Evolutionary conservation across 495 filamentous ascomycete genomes (phyloP).

Genomic region (Hypoxylon cercidicola): DNA sequence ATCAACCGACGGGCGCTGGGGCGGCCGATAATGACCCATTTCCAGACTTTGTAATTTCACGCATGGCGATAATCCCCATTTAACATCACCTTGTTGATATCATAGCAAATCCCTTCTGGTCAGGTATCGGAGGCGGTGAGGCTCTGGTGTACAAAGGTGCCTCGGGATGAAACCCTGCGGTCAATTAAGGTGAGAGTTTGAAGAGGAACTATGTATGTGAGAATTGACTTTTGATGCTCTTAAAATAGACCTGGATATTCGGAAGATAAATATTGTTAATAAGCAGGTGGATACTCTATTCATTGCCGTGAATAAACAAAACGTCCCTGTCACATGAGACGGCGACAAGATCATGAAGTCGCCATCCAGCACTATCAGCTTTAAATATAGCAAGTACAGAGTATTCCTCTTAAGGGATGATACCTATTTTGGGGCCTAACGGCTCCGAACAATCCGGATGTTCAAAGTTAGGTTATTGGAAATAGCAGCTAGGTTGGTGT

Average conservation of each 20-base stretch:
- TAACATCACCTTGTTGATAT: constrained; percentile 2
- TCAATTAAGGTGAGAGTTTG: background rate
- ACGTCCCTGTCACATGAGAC: background rate
- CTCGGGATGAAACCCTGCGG: background rate
- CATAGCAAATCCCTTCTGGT: background rate
- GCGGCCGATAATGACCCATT: constrained; percentile 11
- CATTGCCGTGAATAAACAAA: background rate
- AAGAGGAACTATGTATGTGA: no score
- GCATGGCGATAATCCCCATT: constrained; percentile 20
- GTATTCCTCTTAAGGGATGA: constrained; percentile 15
- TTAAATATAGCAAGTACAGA: constrained; percentile 32
- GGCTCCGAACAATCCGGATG: constrained; percentile 13
- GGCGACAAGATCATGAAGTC: constrained; percentile 12
- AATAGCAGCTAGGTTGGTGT: background rate
- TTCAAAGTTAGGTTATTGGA: constrained; percentile 1
- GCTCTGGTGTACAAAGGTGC: no score
- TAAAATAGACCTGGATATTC: background rate
- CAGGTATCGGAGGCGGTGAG: no score
- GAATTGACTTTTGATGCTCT: background rate
- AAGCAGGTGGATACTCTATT: background rate
- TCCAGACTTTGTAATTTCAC: constrained; percentile 10
- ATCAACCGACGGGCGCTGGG: constrained; percentile 11
- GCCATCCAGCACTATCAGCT: constrained; percentile 3
- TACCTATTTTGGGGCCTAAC: background rate
- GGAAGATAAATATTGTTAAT: background rate